phyloP scores from a whole-genome alignment of 1,139 yeast species.

The Wickerhamomyces sp. region DNA sequence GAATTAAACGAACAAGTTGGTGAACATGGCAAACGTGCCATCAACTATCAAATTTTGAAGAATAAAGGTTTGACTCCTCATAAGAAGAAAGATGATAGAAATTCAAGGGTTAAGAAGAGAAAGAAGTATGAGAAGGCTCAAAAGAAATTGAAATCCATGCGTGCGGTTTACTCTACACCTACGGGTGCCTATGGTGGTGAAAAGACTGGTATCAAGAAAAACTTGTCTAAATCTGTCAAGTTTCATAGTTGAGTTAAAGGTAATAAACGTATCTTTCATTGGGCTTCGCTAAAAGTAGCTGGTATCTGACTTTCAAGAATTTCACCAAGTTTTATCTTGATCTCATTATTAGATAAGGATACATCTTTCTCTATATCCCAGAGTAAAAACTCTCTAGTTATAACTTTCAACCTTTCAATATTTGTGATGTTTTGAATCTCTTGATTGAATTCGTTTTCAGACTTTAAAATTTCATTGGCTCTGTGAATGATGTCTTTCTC shows the following conservation, averaged over 20 bases:
- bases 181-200: conserved; percentile 91
- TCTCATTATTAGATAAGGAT: conserved; percentile 1
- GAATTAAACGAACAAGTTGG: conserved; percentile 64
- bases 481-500: conserved; percentile 24
- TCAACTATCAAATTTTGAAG: conserved; percentile 88
- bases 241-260: conserved; percentile 29
- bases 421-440: conserved; percentile 16
- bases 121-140: conserved; percentile 92
- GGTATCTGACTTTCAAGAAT: conserved; percentile 2
- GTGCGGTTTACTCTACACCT: conserved; percentile 79
- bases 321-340: conserved; percentile 2
- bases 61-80: conserved; percentile 93
- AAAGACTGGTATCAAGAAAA: conserved; percentile 95
- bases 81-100: conserved; percentile 89
- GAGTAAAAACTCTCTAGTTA: conserved; percentile 25
- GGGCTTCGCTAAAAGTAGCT: neutral
- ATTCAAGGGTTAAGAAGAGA: conserved; percentile 97
- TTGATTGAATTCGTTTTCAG: conserved; percentile 1
- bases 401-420: conserved; percentile 10
- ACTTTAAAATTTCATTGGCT: conserved; percentile 25
- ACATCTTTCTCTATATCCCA: conserved; percentile 26
- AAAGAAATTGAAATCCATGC: conserved; percentile 86
- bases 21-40: conserved; percentile 87
- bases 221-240: conserved; percentile 78
- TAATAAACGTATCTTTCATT: too few species aligned